These are phyloP conservation scores for Tilletia caries DNA, from an alignment of 1,284 basidiomycete species.

Conservation along the genomic window DNA sequence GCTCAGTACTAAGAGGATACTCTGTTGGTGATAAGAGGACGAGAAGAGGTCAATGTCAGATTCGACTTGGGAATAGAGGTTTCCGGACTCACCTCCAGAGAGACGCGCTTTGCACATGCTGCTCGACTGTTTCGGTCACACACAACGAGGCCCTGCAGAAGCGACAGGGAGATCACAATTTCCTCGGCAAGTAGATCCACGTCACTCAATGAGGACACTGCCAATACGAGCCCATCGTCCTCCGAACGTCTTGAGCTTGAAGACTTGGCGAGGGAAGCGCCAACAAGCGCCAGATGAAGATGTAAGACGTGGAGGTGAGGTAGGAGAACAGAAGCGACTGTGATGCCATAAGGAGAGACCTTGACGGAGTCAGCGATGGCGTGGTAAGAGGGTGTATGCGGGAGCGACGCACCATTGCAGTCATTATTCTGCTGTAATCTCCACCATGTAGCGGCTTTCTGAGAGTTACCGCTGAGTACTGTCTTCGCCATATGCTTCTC, in stretches of 20 bases:
- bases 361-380: not conserved
- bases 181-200: slow-evolving; percentile 2
- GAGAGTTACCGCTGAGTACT: not conserved
- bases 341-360: not conserved
- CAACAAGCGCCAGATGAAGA: not conserved
- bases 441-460: slow-evolving; percentile 3
- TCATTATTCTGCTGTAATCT: not conserved
- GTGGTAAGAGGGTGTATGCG: not conserved
- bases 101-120: not conserved
- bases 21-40: not conserved
- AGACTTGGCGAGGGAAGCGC: not conserved
- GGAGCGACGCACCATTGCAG: not conserved
- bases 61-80: not conserved
- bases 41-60: not conserved
- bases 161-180: not conserved
- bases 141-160: not conserved
- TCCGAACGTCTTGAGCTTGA: not conserved
- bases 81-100: not conserved
- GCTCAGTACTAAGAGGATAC: not conserved
- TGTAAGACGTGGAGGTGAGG: not conserved
- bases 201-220: not conserved
- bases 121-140: not conserved
- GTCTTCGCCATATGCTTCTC: slow-evolving; percentile 7
- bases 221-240: not conserved
- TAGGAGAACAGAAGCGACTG: not conserved